Evolutionary conservation across 2,329 filamentous ascomycete genomes (phyloP).

Genomic region (Fusarium equiseti): DNA sequence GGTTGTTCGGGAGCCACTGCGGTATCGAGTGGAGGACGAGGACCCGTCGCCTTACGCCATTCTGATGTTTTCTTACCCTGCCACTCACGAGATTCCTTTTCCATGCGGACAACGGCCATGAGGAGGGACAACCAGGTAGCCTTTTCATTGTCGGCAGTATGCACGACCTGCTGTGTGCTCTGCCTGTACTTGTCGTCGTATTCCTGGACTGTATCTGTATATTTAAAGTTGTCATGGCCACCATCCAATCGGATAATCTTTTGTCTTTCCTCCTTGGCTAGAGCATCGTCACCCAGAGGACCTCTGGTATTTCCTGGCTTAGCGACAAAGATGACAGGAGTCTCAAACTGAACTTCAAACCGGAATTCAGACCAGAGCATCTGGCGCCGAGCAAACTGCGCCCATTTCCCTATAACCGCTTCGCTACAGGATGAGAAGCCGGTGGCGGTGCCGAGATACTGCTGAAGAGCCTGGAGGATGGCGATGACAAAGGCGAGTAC

Average conservation of each 20-base stretch:
- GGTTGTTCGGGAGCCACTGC: background rate
- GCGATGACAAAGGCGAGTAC: slow-evolving; percentile 56
- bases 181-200: slow-evolving; percentile 32
- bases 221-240: slow-evolving; percentile 19
- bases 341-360: slow-evolving; percentile 57
- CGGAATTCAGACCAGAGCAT: slow-evolving; percentile 55
- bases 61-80: slow-evolving; percentile 31
- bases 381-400: slow-evolving; percentile 49
- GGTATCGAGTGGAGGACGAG: slow-evolving; percentile 9
- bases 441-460: slow-evolving; percentile 57
- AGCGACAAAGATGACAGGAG: slow-evolving; percentile 59
- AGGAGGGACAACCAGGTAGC: slow-evolving; percentile 40
- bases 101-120: slow-evolving; percentile 40
- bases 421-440: slow-evolving; percentile 56
- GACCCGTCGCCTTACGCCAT: slow-evolving; percentile 27
- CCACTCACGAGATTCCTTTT: slow-evolving; percentile 42
- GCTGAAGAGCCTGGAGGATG: slow-evolving; percentile 56
- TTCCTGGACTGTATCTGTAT: slow-evolving; percentile 35
- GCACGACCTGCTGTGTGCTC: slow-evolving; percentile 36
- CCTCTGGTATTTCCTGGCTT: slow-evolving; percentile 52
- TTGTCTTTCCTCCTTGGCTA: slow-evolving; percentile 19
- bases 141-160: slow-evolving; percentile 41
- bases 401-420: slow-evolving; percentile 57
- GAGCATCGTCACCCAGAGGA: slow-evolving; percentile 36
- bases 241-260: slow-evolving; percentile 40